Conservation (phyloP, 345 rosid genomes). For the Boechera retrofracta region DNA sequence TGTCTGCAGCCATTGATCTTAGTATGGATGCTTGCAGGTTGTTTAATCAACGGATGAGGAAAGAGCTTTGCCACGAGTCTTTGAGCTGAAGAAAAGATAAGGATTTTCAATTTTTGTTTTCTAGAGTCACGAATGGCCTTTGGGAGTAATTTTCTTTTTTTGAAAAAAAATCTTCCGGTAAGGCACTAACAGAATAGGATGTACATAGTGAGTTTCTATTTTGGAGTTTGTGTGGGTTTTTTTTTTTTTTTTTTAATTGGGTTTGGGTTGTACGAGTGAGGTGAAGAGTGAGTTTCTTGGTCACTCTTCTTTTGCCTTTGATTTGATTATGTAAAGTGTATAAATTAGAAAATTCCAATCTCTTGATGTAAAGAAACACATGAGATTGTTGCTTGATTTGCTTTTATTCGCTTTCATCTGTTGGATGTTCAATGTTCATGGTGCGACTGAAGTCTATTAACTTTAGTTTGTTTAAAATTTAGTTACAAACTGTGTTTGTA, state of each 20-base stretch:
- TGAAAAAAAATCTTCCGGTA: not conserved
- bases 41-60: slow-evolving; percentile 84
- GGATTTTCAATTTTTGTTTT: slow-evolving; percentile 15
- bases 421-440: slow-evolving; percentile 7
- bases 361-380: not conserved
- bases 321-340: slow-evolving; percentile 41
- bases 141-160: slow-evolving; percentile 6
- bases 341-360: slow-evolving; percentile 28
- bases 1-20: slow-evolving; percentile 86
- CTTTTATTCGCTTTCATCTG: not conserved
- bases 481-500: slow-evolving; percentile 14
- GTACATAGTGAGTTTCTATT: slow-evolving; percentile 40
- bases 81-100: slow-evolving; percentile 36
- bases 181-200: slow-evolving; percentile 38
- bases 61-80: slow-evolving; percentile 71
- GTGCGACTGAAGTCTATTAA: slow-evolving; percentile 3
- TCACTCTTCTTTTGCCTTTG: slow-evolving; percentile 33
- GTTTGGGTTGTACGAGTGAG: slow-evolving; percentile 34
- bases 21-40: slow-evolving; percentile 95
- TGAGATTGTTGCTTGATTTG: slow-evolving; percentile 26
- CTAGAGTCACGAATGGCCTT: slow-evolving; percentile 29
- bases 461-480: slow-evolving; percentile 24
- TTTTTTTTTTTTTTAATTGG: not conserved
- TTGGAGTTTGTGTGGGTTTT: slow-evolving; percentile 30
- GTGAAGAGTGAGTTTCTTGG: slow-evolving; percentile 35